Evolutionary conservation across 768 basidiomycete genomes (phyloP).

Genomic region (Lactarius hatsudake): DNA sequence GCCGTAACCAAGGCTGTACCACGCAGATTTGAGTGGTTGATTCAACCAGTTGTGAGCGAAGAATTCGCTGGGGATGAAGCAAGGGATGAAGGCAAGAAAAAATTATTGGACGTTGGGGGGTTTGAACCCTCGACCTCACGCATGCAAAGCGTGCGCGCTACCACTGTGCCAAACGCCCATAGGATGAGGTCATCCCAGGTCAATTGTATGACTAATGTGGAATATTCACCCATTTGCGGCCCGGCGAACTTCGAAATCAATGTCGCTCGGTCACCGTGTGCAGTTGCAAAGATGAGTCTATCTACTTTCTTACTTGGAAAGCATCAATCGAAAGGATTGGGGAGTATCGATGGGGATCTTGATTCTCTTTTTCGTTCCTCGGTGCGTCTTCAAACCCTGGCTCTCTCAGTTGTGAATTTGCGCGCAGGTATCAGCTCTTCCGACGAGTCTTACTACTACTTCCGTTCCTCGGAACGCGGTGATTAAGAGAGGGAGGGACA

Average conservation of each 20-base stretch:
- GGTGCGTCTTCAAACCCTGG: conserved; percentile 37
- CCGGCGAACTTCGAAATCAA: neutral
- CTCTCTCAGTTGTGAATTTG: neutral
- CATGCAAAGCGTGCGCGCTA: conserved; percentile 32
- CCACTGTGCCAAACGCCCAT: conserved; percentile 30
- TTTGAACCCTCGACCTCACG: conserved; percentile 31
- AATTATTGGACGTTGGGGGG: conserved; percentile 26
- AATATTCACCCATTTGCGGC: neutral
- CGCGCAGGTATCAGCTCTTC: conserved; percentile 7
- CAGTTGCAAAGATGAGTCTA: conserved; percentile 21
- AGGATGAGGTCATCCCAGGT: neutral
- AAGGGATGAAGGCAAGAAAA: neutral
- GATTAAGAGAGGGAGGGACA: conserved; percentile 10
- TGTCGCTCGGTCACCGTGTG: neutral
- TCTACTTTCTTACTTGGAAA: conserved; percentile 26
- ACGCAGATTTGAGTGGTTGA: no score
- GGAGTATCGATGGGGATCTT: conserved; percentile 52
- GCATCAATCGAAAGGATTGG: neutral
- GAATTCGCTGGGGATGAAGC: no score
- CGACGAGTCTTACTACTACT: conserved; percentile 14
- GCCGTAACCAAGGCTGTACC: no score
- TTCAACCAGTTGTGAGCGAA: no score
- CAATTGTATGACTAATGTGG: neutral
- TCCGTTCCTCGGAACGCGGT: conserved; percentile 6
- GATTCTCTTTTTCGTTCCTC: conserved; percentile 59